phyloP scores from a whole-genome alignment of 2,329 filamentous ascomycete genomes.

The Bipolaris gigantea region DNA sequence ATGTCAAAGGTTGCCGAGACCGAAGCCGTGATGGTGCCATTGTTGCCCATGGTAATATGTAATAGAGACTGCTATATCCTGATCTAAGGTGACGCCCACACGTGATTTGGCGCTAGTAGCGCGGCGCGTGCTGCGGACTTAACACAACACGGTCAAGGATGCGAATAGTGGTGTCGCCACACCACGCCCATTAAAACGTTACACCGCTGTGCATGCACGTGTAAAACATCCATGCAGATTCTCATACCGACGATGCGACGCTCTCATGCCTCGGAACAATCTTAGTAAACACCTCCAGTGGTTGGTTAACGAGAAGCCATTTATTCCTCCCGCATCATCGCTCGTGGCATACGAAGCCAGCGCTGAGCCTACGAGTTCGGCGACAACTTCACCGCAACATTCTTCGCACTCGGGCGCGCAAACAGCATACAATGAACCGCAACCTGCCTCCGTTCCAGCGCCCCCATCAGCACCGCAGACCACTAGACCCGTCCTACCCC shows the following conservation, averaged over 20 bases:
- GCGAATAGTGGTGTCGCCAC: constrained; percentile 25
- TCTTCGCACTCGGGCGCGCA: constrained; percentile 13
- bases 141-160: constrained; percentile 25
- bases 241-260: constrained; percentile 28
- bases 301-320: constrained; percentile 51
- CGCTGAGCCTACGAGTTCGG: constrained; percentile 25
- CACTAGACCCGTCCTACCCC: constrained; percentile 22
- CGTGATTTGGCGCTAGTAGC: constrained; percentile 33
- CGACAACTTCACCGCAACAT: constrained; percentile 20
- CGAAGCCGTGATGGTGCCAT: background rate
- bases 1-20: background rate
- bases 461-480: constrained; percentile 15
- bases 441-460: constrained; percentile 14
- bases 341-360: constrained; percentile 36
- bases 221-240: constrained; percentile 27
- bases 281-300: constrained; percentile 53
- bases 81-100: constrained; percentile 15
- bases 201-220: constrained; percentile 23
- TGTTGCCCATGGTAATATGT: background rate
- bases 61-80: background rate
- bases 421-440: constrained; percentile 25
- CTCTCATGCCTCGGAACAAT: constrained; percentile 54
- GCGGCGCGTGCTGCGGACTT: constrained; percentile 22
- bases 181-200: constrained; percentile 12
- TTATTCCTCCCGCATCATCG: constrained; percentile 44